Evolutionary conservation across 2,329 filamentous ascomycete species (phyloP), one percentile per base, ranked within the genome.

Genomic region (Aspergillus quadrilineatus): DNA sequence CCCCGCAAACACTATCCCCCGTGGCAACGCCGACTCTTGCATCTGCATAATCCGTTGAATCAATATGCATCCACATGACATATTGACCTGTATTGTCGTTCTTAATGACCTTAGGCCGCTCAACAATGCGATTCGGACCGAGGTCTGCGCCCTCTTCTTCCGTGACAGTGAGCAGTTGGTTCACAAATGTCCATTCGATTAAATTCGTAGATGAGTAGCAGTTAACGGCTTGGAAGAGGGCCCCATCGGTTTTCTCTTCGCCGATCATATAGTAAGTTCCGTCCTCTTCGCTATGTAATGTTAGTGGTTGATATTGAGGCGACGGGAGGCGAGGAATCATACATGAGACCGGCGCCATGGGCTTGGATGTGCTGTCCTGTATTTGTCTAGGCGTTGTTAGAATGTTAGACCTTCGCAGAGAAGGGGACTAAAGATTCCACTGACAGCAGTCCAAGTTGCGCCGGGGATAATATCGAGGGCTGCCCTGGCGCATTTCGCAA

Each of bases 1-100:
- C 86, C 6, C 28, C 46, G 61, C 86, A 88, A 0, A 88, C 82
- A 0, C 73, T 77, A 58, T 79, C 75, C 0, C 81, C 79, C 0
- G 80, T 85, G 0, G 86, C 87, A 5, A 89, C 83, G 0, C 85
- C 87, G 1, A 85, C 83, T 54, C 82, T 83, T 0, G 86, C 87
- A 36, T 88, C 85, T 1, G 77, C 78, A 62, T 89, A 89, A 65
- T 78, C 79, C 30, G 75, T 75, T 54, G 75, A 79, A 65, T 89
- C 86, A 48, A 88, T 87, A 65, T 89, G 86, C 76, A 89, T 78
- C 76, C 84, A 89, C 69, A 89, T 73, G n/a, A 89, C 85, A 69
- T 86, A 89, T 60, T 85, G 83, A 5, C 69, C 64, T 0, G 85
- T 88, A n/a, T 74, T 73, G 12, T 84, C 81, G 61, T 89, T 89